Conservation (phyloP, 345 rosid genomes). For the Ailanthus altissimus region DNA sequence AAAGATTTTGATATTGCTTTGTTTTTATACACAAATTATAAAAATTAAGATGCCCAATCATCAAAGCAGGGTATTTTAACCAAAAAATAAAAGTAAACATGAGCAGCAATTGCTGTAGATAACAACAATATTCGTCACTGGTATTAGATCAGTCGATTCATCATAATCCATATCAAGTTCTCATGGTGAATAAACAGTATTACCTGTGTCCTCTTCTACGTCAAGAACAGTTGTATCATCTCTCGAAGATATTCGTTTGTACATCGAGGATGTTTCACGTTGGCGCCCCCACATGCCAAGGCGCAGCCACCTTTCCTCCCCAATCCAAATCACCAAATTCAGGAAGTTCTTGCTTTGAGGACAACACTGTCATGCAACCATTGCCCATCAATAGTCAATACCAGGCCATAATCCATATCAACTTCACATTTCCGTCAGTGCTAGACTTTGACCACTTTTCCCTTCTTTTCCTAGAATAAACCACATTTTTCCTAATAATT, state of each 20-base stretch:
- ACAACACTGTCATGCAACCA: conserved; percentile 3
- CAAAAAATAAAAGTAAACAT: neutral
- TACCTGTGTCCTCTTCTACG: conserved; percentile 70
- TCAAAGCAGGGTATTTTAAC: neutral
- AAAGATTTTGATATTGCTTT: neutral
- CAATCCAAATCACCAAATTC: conserved; percentile 23
- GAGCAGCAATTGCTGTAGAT: neutral
- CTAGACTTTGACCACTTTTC: neutral
- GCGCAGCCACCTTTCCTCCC: conserved; percentile 7
- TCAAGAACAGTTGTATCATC: conserved; percentile 49
- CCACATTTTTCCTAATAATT: neutral
- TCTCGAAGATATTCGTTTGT: conserved; percentile 71
- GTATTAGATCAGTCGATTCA: conserved; percentile 4
- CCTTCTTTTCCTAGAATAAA: neutral
- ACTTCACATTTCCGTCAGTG: neutral
- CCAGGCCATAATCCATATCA: neutral
- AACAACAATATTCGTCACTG: neutral
- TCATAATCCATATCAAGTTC: neutral
- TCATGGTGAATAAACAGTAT: conserved; percentile 7
- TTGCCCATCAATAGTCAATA: neutral
- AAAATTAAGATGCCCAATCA: neutral
- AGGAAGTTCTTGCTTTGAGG: neutral
- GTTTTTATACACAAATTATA: neutral
- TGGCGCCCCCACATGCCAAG: conserved; percentile 69
- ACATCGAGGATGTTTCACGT: conserved; percentile 51